These are phyloP conservation scores for Entophlyctis luteolus DNA, from an alignment of 192 early-diverging fungal species.

Conservation along the genomic window DNA sequence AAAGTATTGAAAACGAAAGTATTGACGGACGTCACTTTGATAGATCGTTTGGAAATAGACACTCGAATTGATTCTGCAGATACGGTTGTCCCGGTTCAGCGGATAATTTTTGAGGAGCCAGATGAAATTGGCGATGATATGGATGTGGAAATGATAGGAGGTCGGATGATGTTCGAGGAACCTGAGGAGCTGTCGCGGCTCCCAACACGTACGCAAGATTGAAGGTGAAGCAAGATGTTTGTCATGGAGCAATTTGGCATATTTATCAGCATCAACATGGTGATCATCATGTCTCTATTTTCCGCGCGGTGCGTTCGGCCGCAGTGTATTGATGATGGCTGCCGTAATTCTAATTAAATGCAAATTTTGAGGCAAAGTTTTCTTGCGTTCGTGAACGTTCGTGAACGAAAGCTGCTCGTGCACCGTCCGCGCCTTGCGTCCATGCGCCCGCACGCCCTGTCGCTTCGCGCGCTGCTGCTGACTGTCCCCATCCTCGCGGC, in stretches of 20 bases:
- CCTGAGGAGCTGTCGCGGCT: too few species aligned
- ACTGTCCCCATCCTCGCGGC: too few species aligned
- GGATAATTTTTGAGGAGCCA: neutral
- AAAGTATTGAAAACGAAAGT: neutral
- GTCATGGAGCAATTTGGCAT: neutral
- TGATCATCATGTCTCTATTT: neutral
- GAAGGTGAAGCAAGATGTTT: too few species aligned
- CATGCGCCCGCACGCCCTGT: too few species aligned
- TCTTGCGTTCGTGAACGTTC: too few species aligned
- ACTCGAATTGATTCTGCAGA: neutral
- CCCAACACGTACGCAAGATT: too few species aligned
- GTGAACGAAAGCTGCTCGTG: too few species aligned
- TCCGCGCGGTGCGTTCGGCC: too few species aligned
- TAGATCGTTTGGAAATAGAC: neutral
- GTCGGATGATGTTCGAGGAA: neutral
- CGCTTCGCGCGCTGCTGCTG: too few species aligned
- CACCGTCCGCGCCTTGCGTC: too few species aligned
- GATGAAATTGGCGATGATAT: neutral
- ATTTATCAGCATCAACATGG: neutral
- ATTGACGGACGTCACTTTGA: neutral
- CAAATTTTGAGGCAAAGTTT: neutral
- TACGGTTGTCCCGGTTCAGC: neutral
- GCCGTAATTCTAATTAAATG: neutral
- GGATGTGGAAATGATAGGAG: neutral
- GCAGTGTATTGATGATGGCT: neutral